Evolutionary conservation across 768 basidiomycete species (phyloP), one percentile per base, ranked within the genome.

Genomic region (Calocera viscosa): DNA sequence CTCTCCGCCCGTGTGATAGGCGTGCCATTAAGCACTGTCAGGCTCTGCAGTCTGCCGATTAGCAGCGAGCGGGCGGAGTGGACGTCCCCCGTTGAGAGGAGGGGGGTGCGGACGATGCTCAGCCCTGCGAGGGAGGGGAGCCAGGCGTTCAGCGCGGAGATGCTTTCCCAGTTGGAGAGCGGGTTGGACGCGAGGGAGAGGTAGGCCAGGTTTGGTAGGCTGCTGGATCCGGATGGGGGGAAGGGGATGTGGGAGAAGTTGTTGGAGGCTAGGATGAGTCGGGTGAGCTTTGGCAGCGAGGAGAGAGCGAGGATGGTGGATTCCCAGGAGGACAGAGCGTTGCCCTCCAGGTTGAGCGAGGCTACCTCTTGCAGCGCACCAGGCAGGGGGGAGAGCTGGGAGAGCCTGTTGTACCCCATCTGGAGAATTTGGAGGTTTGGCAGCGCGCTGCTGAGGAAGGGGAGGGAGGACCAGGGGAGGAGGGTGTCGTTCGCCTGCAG

Each of bases 401-500:
- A 70, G 60, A 92, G 76, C 12, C 76, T 71, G 72, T 93, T 93
- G 76, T 87, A 84, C 12, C 89, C 91, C 70, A 89, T 74, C 76
- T 93, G 89, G 16, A 90, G 77, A 1, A 69, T 49, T 24, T 39
- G 65, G 16, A 75, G 69, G 10, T 66, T 63, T 0, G 70, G 65
- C 2, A 75, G 67, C 1, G 68, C 69, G 1, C 68, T 63, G 0
- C 69, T 33, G 0, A 71, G 33, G 17, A 67, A 30, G 5, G 24
- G 26, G 11, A 69, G 65, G 70, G 89, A 86, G 63, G 75, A 72
- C 90, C 92, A 95, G 43, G 82, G 80, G 65, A 86, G 82, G 64
- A 88, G 79, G 1, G 90, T 91, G 43, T 76, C 81, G 73, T 88
- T 93, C 35, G 95, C 76, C 67, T 90, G 86, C 40, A 94, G 75